Base-by-base conservation (phyloP, 129 eudicot genomes). In the Escallonia rubra region DNA sequence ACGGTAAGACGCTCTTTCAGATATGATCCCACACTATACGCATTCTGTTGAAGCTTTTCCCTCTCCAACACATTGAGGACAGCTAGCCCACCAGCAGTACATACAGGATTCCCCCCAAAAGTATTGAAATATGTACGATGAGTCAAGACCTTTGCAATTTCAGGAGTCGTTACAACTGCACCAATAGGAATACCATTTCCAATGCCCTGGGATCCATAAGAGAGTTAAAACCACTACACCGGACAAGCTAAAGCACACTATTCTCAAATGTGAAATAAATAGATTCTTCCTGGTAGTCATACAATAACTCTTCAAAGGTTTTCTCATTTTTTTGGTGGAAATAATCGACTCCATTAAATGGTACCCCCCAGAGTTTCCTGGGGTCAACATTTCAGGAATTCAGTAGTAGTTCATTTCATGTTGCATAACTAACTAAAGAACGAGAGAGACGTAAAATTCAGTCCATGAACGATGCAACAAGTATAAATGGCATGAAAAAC, bases 101-200 rank as follows among this genome's bases (percentile, higher is more conserved):
- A 85, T 3, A 88, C 91, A 43, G 96, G 96, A 64, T 85, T 88
- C 59, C 96, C 96, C 7, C 96, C 96, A 76, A 85, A 85, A 39
- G 91, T 85, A 47, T 81, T 85, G 56, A 85, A 79, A 72, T 85
- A 85, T 49, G 67, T 81, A 34, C 79, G 80, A 57, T 60, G 44
- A 4, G 85, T 67, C 82, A 85, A 66, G 51, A 76, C 86, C 46
- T 81, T 68, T 10, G 96, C 96, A 65, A 88, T 85, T 58, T 85
- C 86, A 16, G 81, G 83, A 65, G 96, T 88, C 52, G 96, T 88
- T 50, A 88, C 86, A n/a, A 88, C 91, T 52, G 96, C 96, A 70
- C 96, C 96, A 63, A 88, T 81, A 4, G 96, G 96, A 56, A 88
- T 64, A 43, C 96, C 96, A 60, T 88, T 88, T 3, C 91, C 96